Base-by-base conservation (phyloP, 2,329 filamentous ascomycete genomes). In the Metarhizium anisopliae region DNA sequence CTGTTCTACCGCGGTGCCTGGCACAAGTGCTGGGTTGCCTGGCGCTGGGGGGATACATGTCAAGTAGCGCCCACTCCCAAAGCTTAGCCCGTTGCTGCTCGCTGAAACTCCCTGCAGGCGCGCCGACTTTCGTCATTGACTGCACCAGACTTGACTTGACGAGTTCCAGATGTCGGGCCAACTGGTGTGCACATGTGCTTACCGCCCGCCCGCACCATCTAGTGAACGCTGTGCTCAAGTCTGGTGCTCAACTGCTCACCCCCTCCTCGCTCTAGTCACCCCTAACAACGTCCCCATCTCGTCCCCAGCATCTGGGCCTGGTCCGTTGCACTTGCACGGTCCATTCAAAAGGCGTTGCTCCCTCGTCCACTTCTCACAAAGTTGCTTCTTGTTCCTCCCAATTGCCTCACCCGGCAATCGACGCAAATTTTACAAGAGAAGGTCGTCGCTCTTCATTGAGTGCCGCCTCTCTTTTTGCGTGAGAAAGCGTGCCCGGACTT, bases 341-440 rank as follows among this genome's bases (percentile, higher is more conserved):
- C 60, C 68, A 72, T 74, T 73, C 64, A 74, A 73, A 74, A 73
- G 66, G 66, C 69, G 63, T 66, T 65, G 66, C 60, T 69, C 68
- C 70, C 69, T 64, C 68, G 62, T 63, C 62, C 63, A 61, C 63
- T 64, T 63, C 60, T 63, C 38, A 13, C 14, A 40, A 40, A 40
- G 38, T 61, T 59, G 59, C 57, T 59, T 61, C 56, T 59, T 62
- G 62, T 64, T 61, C 62, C 62, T 64, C 63, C 62, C 66, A 68
- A 66, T 62, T 62, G 63, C 62, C 65, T 61, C 52, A 51, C 52
- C 54, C 54, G 57, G 60, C 58, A 60, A 54, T 58, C 56, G 58
- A 56, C 45, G 25, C 32, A 56, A 55, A 52, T 29, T 49, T 58
- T 57, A 43, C 38, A 20, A 29, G 43, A 52, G 40, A 20, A 45